These are phyloP conservation scores for Neonectria sp. DNA, from an alignment of 2,329 filamentous ascomycete genomes.

Conservation along the genomic window DNA sequence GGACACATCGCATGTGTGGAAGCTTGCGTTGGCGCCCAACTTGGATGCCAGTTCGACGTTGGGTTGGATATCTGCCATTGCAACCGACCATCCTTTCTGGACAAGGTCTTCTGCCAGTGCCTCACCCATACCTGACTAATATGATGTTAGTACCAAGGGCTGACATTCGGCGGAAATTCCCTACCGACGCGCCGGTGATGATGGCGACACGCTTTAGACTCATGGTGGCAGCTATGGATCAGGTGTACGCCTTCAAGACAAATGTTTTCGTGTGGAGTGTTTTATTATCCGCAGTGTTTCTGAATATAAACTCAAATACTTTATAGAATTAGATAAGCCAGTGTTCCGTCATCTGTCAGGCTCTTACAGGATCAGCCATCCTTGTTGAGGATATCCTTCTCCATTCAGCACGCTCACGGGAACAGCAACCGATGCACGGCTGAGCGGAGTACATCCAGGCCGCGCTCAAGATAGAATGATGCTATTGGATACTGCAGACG, in stretches of 20 bases:
- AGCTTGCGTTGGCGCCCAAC: slow-evolving; percentile 56
- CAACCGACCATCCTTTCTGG: slow-evolving; percentile 50
- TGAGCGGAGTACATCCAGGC: not conserved
- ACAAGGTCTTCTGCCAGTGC: slow-evolving; percentile 54
- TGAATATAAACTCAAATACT: not conserved
- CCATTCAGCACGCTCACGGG: not conserved
- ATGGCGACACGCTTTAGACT: slow-evolving; percentile 33
- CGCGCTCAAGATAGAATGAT: not conserved
- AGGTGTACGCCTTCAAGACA: not conserved
- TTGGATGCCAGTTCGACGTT: slow-evolving; percentile 49
- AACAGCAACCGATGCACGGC: not conserved
- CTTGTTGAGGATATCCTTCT: not conserved
- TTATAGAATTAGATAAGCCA: not conserved
- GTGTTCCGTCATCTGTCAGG: no score
- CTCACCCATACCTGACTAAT: slow-evolving; percentile 63
- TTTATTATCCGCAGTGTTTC: not conserved
- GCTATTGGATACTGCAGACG: not conserved
- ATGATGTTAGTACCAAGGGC: not conserved
- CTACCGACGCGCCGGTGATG: slow-evolving; percentile 37
- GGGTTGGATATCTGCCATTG: slow-evolving; percentile 56
- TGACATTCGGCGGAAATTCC: not conserved
- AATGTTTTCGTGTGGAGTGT: not conserved
- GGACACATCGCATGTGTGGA: slow-evolving; percentile 61
- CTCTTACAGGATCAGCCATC: not conserved
- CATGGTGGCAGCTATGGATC: not conserved